Base-by-base conservation (phyloP, 2,329 filamentous ascomycete species). In the Neopestalotiopsis sp. region DNA sequence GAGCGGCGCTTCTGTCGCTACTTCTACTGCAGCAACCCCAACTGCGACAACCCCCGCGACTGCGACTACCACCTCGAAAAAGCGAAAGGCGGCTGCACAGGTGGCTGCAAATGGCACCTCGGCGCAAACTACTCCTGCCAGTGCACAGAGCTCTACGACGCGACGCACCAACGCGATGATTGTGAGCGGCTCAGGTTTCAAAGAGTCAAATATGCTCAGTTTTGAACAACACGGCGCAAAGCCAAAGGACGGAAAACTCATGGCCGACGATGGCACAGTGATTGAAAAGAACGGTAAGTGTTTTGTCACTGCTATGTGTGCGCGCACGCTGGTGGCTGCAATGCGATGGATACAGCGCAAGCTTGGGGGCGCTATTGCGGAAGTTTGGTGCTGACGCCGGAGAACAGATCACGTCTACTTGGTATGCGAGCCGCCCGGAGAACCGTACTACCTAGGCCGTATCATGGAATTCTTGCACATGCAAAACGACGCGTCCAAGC, bases 381-480 rank as follows among this genome's bases (percentile, higher is more conserved):
- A 40, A 62, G 67, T 60, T 38, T 68, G 61, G 67, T 73, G 74
- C 77, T 80, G 77, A 80, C 79, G 75, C 60, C 17, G 68, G 34
- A 70, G 69, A 71, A 75, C 80, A 90, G 88, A 90, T 81, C 87
- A 98, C 84, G 94, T 97, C 74, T 99, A 98, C 85, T 89, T 98
- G 71, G 92, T 99, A 72, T 98, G 95, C 82, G 96, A 99, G 82
- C 96, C 96, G 65, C 96, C 96, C 17, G 96, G 96, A 66, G 96
- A 99, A 82, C 96, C 96, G 67, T 99, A 99, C 83, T 99, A 99
- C 80, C 85, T 99, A 72, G 96, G 93, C 72, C 93, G 96, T 75
- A 96, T 99, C 80, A 99, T 99, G 96, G 95, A 99, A 80, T 98
- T 98, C 79, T 85, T 98, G 75, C 94, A 97, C 77, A 84, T 87